Base-by-base conservation (phyloP, 352 stramenopile genomes). In the Phytophthora pluvialis region DNA sequence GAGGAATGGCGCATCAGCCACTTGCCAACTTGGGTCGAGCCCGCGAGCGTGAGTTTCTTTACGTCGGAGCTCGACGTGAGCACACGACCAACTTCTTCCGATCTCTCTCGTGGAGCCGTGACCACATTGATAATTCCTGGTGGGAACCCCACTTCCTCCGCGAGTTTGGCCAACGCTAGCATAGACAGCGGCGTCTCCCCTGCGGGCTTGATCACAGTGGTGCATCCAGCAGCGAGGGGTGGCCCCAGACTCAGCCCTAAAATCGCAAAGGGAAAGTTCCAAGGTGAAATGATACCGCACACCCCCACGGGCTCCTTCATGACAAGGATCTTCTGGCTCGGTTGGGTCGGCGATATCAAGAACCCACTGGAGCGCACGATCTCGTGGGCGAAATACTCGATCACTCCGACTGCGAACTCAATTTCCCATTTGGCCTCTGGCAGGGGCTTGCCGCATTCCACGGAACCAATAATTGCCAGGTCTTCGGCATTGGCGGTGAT, bases 181-280 rank as follows among this genome's bases (percentile, higher is more conserved):
- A 97, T 96, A 5, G 93, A 98, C 29, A 99, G 67, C 6, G 98
- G 97, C 15, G 97, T 99, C 55, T 98, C 75, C 21, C 97, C 95
- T n/a, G 91, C 90, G 21, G 98, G 97, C 75, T 99, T 99, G 15
- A 99, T 66, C 3, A 99, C 90, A 1, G 87, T 79, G 3, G 95
- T 94, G 73, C 97, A 99, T 9, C 98, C 97, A 12, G 92, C 93
- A 31, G 90, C 89, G 10, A 99, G 68, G 5, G 93, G 87, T 0
- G 96, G 93, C 5, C 75, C 96, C 25, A 97, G 78, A 77, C 99
- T 99, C 16, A 97, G 80, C 28, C 96, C 97, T 50, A 99, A 94
- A 96, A 99, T 99, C 4, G 96, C 97, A 31, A 97, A 78, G 4
- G 98, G 97, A 68, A 99, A 99, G 77, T 99, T 99, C 97, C 97